A percentile compares a stretch with the other conserved stretches of the same genome.
Conservation (phyloP, 306 rosid genomes). For the Myrica gale region DNA sequence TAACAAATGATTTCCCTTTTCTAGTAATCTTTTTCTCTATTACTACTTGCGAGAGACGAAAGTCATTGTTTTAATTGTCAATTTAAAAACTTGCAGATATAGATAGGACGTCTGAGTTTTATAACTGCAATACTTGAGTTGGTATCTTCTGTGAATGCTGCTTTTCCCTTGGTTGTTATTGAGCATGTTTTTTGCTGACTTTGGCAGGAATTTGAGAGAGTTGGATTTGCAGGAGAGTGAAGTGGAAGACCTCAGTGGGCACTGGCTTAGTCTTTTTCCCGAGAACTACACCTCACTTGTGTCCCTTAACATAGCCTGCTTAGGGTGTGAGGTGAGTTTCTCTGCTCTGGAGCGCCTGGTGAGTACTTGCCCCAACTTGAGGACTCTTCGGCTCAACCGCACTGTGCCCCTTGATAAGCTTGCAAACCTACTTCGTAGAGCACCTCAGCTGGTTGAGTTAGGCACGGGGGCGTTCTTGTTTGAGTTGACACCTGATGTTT, state of each 20-base stretch:
- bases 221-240: conserved; percentile 90
- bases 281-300: conserved; percentile 81
- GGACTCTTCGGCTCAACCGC: conserved; percentile 81
- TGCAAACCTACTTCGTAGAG: conserved; percentile 53
- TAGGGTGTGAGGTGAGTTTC: conserved; percentile 75
- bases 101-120: background rate
- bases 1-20: background rate
- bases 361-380: conserved; percentile 70
- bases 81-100: background rate
- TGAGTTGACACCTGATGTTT: conserved; percentile 68
- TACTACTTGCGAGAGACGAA: background rate
- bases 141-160: background rate
- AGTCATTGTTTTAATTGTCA: conserved; percentile 6
- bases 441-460: conserved; percentile 76
- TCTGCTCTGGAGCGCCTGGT: conserved; percentile 84
- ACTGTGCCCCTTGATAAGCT: conserved; percentile 75
- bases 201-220: conserved; percentile 78
- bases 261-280: conserved; percentile 92
- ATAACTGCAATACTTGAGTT: background rate
- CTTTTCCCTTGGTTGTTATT: conserved; percentile 17
- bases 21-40: background rate
- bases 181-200: conserved; percentile 6
- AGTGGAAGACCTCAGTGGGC: conserved; percentile 83
- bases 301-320: conserved; percentile 80
- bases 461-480: conserved; percentile 75